A percentile compares a stretch with the other conserved stretches of the same genome.
Evolutionary conservation across 108 stramenopile genomes (phyloP).

Genomic region (Seminavis robusta): DNA sequence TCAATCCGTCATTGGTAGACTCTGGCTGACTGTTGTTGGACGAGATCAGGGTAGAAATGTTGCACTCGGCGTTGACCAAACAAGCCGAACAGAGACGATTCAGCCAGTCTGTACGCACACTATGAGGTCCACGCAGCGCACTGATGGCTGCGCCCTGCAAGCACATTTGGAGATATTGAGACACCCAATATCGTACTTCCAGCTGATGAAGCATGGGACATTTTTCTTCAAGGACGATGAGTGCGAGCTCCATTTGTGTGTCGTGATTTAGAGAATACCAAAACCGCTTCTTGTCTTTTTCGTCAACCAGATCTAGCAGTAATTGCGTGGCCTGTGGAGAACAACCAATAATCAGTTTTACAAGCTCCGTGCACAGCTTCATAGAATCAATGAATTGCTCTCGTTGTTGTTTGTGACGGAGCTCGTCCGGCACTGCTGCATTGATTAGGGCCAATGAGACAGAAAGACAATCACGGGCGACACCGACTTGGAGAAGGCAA

Average conservation of each 20-base stretch:
- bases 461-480: constrained; percentile 54
- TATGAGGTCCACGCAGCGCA: not conserved
- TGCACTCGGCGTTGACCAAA: constrained; percentile 63
- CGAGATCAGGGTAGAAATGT: not conserved
- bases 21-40: not conserved
- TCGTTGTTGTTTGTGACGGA: constrained; percentile 42
- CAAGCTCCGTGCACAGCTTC: constrained; percentile 45
- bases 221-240: constrained; percentile 45
- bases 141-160: not conserved
- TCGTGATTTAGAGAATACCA: constrained; percentile 71
- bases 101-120: constrained; percentile 56
- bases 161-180: constrained; percentile 35
- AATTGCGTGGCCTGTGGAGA: constrained; percentile 37
- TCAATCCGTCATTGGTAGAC: constrained; percentile 21
- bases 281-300: constrained; percentile 37
- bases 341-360: constrained; percentile 53
- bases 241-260: constrained; percentile 47
- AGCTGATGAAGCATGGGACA: constrained; percentile 57
- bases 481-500: constrained; percentile 62
- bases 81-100: constrained; percentile 39
- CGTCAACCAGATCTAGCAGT: constrained; percentile 56
- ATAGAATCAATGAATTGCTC: constrained; percentile 12
- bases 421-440: constrained; percentile 70
- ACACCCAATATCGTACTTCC: constrained; percentile 66
- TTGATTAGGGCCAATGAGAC: constrained; percentile 64